Conservation (phyloP, 2,329 filamentous ascomycete species). For the Talaromyces sp. region DNA sequence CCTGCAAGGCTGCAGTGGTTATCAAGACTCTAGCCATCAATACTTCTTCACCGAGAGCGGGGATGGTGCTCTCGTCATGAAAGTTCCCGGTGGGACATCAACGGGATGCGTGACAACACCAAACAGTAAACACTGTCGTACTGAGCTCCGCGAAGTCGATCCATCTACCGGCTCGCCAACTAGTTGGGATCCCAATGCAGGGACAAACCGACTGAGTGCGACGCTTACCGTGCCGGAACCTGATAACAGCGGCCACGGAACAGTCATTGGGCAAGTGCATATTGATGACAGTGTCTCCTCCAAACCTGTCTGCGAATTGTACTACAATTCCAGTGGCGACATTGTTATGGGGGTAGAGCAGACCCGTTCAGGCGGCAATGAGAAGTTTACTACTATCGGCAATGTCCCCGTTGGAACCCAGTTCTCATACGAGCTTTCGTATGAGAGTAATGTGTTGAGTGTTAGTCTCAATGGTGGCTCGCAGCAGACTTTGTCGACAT, state of each 20-base stretch:
- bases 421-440: slow-evolving; percentile 37
- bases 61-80: slow-evolving; percentile 34
- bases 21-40: slow-evolving; percentile 21
- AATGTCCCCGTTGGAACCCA: slow-evolving; percentile 26
- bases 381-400: slow-evolving; percentile 26
- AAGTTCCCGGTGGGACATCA: slow-evolving; percentile 28
- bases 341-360: slow-evolving; percentile 37
- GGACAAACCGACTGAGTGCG: slow-evolving; percentile 27
- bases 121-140: slow-evolving; percentile 40
- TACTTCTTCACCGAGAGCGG: slow-evolving; percentile 30
- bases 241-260: too few relatives aligned
- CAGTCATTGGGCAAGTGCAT: too few relatives aligned
- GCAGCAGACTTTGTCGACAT: too few relatives aligned
- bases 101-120: slow-evolving; percentile 36
- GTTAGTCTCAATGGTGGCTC: slow-evolving; percentile 18
- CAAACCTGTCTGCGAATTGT: slow-evolving; percentile 40
- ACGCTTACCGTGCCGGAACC: slow-evolving; percentile 15
- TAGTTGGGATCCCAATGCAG: slow-evolving; percentile 26
- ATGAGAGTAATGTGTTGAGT: slow-evolving; percentile 28
- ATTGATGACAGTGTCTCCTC: not conserved
- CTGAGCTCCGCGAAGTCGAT: slow-evolving; percentile 36
- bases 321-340: slow-evolving; percentile 29
- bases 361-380: slow-evolving; percentile 26
- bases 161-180: slow-evolving; percentile 16
- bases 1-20: slow-evolving; percentile 35